phyloP scores from a whole-genome alignment of 345 rosid genomes.

The Streptanthus diversifolius region DNA sequence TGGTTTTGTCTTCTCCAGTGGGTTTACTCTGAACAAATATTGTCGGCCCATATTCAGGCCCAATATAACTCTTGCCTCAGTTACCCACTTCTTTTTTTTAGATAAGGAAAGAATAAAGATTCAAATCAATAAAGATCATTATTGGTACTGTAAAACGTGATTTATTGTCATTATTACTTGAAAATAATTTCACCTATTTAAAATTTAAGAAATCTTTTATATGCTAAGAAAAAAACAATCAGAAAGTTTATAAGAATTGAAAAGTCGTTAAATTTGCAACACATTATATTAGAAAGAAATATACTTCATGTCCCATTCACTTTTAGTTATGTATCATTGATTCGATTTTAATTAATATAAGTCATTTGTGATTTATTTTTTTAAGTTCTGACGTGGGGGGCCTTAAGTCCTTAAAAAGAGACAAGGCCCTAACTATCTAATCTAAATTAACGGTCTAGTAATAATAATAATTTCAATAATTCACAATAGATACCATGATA shows the following conservation, averaged over 20 bases:
- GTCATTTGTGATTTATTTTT: neutral
- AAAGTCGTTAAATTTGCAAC: neutral
- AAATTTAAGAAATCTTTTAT: neutral
- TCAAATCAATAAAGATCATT: neutral
- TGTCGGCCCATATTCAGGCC: neutral
- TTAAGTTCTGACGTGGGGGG: neutral
- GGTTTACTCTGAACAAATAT: neutral
- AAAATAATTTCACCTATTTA: neutral
- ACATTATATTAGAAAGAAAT: neutral
- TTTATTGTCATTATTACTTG: neutral
- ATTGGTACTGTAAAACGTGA: neutral
- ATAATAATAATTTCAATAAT: neutral
- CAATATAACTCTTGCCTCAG: neutral
- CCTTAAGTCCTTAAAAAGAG: neutral
- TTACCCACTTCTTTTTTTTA: neutral
- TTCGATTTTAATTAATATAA: neutral
- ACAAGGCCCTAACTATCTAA: neutral
- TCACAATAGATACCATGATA: neutral
- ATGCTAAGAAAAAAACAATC: neutral
- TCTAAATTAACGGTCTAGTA: neutral
- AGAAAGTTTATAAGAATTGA: neutral
- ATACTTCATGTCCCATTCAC: neutral
- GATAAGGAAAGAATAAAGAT: too few relatives aligned
- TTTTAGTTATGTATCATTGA: neutral
- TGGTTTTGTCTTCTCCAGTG: neutral